Evolutionary conservation across 2,329 filamentous ascomycete genomes (phyloP), one percentile per base, ranked within the genome.

Genomic region (Monilinia fructigena): DNA sequence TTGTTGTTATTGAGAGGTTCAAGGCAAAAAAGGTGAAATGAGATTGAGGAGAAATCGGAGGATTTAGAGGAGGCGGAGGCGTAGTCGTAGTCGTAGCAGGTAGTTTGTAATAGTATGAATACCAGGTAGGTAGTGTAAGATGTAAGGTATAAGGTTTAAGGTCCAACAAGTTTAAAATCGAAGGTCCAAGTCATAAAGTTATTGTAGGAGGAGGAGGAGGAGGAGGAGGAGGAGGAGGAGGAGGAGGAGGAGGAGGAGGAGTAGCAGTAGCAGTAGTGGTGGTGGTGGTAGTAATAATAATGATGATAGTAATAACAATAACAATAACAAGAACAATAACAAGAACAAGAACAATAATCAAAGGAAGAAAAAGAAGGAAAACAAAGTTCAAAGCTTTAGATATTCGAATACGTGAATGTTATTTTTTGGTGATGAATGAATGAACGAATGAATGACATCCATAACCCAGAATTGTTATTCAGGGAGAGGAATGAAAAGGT

Each of bases 41-140:
- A 59, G 47, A 59, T 59, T 18, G 56, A 48, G 56, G 42, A 59
- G 56, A 59, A 23, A 42, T 26, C 11, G 56, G 56, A 48, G 56
- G 47, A 42, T 42, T 12, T 12, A 45, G 42, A 59, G 42, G 26
- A n/a, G 56, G 56, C 20, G 56, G 47, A 48, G 47, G 47, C 47
- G 20, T 48, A 48, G 47, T 48, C 7, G 31, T 35, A 35, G 31
- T 35, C n/a, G n/a, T n/a, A n/a, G n/a, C n/a, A 35, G 31, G 7
- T 35, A 4, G 31, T 45, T 23, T n/a, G 47, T 23, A 48, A 23
- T 48, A 47, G 18, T n/a, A 47, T 47, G 16, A 5, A 18, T 47
- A 20, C 31, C 7, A 35, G 42, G 42, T 47, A 47, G 16, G 16
- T 47, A 47, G 42, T 47, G 42, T 47, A 18, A 18, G 16, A 42